Evolutionary conservation across 768 basidiomycete genomes (phyloP), one percentile per base, ranked within the genome.

Genomic region (Macrolepiota albuminosa): DNA sequence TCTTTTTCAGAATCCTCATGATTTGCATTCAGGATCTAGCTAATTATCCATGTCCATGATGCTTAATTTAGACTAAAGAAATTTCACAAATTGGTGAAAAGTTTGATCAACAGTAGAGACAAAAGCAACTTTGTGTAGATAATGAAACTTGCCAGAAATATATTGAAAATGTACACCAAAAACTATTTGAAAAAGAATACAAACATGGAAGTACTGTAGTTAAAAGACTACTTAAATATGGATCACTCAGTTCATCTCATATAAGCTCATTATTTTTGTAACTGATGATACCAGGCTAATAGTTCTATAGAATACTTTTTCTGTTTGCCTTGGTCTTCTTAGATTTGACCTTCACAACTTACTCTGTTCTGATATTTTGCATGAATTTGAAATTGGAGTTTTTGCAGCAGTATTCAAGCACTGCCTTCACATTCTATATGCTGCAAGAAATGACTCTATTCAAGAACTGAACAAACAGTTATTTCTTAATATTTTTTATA

Each of bases 11-110:
- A 21, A 21, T 21, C 1, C 21, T 21, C 21, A 21, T 21, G 21
- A 21, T 21, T 21, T 21, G 21, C 21, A 21, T 21, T 21, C 21
- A 21, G 21, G 0, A 21, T 21, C 21, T 21, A 21, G 21, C 21
- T 21, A 21, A 21, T 21, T 21, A 21, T 21, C 21, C 21, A 21
- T 21, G 21, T 1, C 21, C 1, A 21, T 1, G 1, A 21, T 21
- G 21, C 21, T 21, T 21, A 21, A 21, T 21, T 21, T 53, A 36
- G 3, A 70, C 64, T 31, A 11, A 56, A 0, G 39, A 70, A 0
- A 68, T 79, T 10, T 16, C 55, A 3, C 55, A 65, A 0, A 52
- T 80, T 36, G 78, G 78, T 1, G 66, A 52, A 7, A 60, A 48
- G 34, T 16, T 56, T n/a, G 55, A 56, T 14, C 14, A 40, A 6